These are phyloP conservation scores for Yarrowia osloensis DNA, from an alignment of 805 yeast species.

Conservation along the genomic window DNA sequence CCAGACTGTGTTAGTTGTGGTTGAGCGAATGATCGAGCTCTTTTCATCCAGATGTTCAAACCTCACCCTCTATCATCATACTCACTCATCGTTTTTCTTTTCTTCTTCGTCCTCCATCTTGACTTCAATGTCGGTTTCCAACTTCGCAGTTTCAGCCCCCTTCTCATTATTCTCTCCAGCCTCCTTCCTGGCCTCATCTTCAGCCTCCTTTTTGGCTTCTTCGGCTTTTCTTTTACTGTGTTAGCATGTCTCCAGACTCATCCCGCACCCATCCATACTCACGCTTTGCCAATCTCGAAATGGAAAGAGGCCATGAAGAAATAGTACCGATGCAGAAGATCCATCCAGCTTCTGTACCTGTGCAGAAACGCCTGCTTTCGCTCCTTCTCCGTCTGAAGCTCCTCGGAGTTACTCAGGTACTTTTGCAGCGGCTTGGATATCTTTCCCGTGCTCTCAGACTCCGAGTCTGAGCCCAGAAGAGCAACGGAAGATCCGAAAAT, in stretches of 20 bases:
- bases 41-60: no score
- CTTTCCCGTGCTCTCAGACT: background rate
- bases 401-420: constrained; percentile 4
- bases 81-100: background rate
- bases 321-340: constrained; percentile 70
- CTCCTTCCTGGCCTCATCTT: background rate
- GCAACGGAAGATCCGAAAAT: background rate
- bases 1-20: background rate
- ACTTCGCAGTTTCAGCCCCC: no score
- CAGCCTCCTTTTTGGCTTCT: background rate
- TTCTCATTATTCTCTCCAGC: no score
- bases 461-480: constrained; percentile 16
- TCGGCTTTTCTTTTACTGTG: background rate
- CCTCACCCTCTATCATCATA: background rate
- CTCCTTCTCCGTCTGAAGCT: constrained; percentile 32
- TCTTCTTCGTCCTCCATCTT: background rate
- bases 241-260: background rate
- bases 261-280: background rate
- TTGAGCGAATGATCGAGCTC: background rate
- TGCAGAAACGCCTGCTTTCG: constrained; percentile 39
- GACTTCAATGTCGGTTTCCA: no score
- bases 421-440: background rate
- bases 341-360: constrained; percentile 52
- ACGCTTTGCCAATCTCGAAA: constrained; percentile 50
- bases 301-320: constrained; percentile 77